Evolutionary conservation across 2,329 filamentous ascomycete genomes (phyloP), one percentile per base, ranked within the genome.

Genomic region (Alternaria arborescens): DNA sequence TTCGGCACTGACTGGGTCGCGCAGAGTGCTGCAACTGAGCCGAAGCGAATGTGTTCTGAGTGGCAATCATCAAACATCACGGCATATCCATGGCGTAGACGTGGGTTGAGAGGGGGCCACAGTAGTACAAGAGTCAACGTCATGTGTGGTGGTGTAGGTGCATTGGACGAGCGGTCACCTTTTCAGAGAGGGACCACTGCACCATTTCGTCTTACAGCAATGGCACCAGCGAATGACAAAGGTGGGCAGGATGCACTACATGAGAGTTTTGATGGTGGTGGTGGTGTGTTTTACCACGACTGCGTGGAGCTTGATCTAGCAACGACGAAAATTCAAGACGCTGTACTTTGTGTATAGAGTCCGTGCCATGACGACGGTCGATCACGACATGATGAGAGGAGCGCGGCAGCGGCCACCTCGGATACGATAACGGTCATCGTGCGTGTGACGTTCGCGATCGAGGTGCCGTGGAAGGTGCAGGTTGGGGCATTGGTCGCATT

Each of bases 81-180:
- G 26, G 52, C 52, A 56, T 47, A 12, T 38, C 47, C 60, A 36
- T 60, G 40, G 46, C 38, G 48, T 38, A 34, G 30, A 28, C 28
- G 32, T 52, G 28, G 48, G 20, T 42, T 52, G 36, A 58, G 36
- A 36, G 53, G 40, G 43, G 52, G 47, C 58, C 44, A 61, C 32
- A n/a, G 53, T 63, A 18, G 30, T 58, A 63, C 59, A 34, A 55
- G 46, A 55, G 48, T 55, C 51, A 48, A 54, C 52, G 38, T 50
- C 47, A 51, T 42, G 28, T 32, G 26, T 54, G 54, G 30, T 63
- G 66, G 64, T 63, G 62, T 60, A 18, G 46, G 64, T 58, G 64
- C 51, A 69, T 67, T 67, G 64, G 66, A 52, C 46, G 44, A 34
- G 50, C 50, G 51, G 36, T 28, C 47, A 34, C 53, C 32, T 18